Conservation (phyloP, 345 rosid genomes). For the Turnera subulata region DNA sequence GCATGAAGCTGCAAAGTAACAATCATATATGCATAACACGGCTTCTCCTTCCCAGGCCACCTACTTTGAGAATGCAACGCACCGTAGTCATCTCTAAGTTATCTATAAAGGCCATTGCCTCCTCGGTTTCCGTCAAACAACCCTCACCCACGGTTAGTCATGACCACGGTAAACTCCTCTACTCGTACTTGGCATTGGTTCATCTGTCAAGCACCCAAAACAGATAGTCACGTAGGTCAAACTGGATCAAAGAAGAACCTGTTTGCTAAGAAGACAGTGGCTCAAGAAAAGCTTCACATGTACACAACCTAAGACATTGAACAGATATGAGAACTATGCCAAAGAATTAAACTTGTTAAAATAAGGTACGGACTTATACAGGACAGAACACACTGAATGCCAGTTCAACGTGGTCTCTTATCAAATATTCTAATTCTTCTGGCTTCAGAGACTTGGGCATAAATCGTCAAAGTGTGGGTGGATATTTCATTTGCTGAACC, state of each 20-base stretch:
- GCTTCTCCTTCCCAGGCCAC: too few relatives aligned
- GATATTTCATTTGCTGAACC: too few relatives aligned
- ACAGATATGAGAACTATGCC: background rate
- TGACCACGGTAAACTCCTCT: slow-evolving; percentile 29
- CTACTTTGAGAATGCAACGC: too few relatives aligned
- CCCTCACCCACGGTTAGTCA: slow-evolving; percentile 12
- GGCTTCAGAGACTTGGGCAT: too few relatives aligned
- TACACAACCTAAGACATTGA: background rate
- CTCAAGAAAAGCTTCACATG: background rate
- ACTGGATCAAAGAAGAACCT: background rate
- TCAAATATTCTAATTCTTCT: too few relatives aligned
- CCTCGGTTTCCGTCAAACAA: too few relatives aligned
- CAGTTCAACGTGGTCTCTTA: too few relatives aligned
- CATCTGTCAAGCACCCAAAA: slow-evolving; percentile 31
- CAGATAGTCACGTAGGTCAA: background rate
- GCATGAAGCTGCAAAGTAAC: too few relatives aligned
- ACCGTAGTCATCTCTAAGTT: slow-evolving; percentile 10
- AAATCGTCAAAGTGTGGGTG: too few relatives aligned
- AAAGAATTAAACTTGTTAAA: background rate
- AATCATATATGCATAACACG: too few relatives aligned
- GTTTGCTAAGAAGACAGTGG: background rate
- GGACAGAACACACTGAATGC: too few relatives aligned
- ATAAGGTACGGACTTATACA: too few relatives aligned
- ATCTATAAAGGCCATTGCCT: slow-evolving; percentile 18
- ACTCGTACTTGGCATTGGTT: slow-evolving; percentile 40